These are phyloP conservation scores for Teunomyces atbi DNA, from an alignment of 805 yeast species.

Conservation along the genomic window DNA sequence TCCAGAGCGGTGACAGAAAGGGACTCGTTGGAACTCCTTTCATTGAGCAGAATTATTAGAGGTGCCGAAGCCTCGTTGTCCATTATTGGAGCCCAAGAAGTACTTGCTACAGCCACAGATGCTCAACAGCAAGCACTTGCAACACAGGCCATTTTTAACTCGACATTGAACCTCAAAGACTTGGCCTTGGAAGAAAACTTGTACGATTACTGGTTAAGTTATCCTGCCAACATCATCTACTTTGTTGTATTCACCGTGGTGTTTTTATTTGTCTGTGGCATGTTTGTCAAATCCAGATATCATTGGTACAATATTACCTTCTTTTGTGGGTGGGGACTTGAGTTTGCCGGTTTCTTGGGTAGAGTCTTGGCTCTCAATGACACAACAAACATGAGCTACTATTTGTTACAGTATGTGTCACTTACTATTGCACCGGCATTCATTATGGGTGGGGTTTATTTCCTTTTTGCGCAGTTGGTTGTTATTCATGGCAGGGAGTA, in stretches of 20 bases:
- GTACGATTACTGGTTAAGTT: slow-evolving; percentile 22
- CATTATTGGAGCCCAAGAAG: slow-evolving; percentile 33
- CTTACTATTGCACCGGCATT: slow-evolving; percentile 43
- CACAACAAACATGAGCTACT: slow-evolving; percentile 18
- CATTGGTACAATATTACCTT: slow-evolving; percentile 41
- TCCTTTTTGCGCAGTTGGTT: slow-evolving; percentile 39
- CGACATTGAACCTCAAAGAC: slow-evolving; percentile 30
- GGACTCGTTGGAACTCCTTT: slow-evolving; percentile 13
- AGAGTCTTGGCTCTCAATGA: slow-evolving; percentile 31
- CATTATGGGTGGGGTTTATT: slow-evolving; percentile 43
- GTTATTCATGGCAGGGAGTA: slow-evolving; percentile 37
- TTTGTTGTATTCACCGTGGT: slow-evolving; percentile 25
- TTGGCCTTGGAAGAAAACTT: slow-evolving; percentile 28
- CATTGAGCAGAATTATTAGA: slow-evolving; percentile 24
- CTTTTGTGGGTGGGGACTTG: slow-evolving; percentile 34
- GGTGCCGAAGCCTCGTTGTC: slow-evolving; percentile 39
- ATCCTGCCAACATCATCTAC: slow-evolving; percentile 33
- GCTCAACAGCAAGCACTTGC: slow-evolving; percentile 23
- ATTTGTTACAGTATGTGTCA: slow-evolving; percentile 31
- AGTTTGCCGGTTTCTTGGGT: slow-evolving; percentile 39
- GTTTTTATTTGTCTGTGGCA: slow-evolving; percentile 21
- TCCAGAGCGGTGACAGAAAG: slow-evolving; percentile 21
- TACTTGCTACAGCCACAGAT: slow-evolving; percentile 40
- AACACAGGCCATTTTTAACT: slow-evolving; percentile 31
- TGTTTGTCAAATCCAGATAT: slow-evolving; percentile 33